These are phyloP conservation scores for Heimioporus retisporus DNA, from an alignment of 1,284 basidiomycete genomes.

Conservation along the genomic window DNA sequence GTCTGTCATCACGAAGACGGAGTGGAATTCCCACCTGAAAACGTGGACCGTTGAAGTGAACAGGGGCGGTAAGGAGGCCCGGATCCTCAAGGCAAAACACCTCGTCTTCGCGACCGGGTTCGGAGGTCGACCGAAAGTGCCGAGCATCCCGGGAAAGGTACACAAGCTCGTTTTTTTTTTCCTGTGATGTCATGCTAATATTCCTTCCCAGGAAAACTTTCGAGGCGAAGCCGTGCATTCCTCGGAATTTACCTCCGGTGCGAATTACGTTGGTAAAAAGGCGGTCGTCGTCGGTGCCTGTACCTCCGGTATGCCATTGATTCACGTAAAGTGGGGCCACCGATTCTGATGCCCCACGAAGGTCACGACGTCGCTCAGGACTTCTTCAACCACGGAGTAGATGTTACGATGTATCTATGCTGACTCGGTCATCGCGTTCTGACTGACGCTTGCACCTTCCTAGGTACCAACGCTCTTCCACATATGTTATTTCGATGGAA, in stretches of 20 bases:
- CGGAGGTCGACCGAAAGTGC: conserved; percentile 47
- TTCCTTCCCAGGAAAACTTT: conserved; percentile 28
- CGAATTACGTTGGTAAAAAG: conserved; percentile 53
- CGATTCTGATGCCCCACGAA: conserved; percentile 18
- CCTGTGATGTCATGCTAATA: background rate
- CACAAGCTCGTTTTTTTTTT: background rate
- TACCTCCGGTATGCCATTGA: conserved; percentile 42
- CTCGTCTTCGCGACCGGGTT: conserved; percentile 54
- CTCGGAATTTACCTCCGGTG: conserved; percentile 45
- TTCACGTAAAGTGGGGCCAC: background rate
- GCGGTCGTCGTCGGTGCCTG: conserved; percentile 57
- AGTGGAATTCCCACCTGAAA: conserved; percentile 45
- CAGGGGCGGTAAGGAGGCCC: conserved; percentile 35
- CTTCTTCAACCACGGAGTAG: conserved; percentile 30
- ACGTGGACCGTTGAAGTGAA: conserved; percentile 50
- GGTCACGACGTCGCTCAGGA: conserved; percentile 42
- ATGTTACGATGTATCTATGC: conserved; percentile 38
- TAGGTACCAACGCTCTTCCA: conserved; percentile 44
- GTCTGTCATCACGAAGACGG: conserved; percentile 51
- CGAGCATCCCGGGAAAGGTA: conserved; percentile 41
- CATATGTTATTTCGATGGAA: conserved; percentile 32
- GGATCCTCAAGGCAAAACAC: conserved; percentile 47
- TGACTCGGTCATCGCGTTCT: background rate
- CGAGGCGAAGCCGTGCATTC: conserved; percentile 49
- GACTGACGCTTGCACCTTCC: conserved; percentile 13